Conservation (phyloP, 169 alveolate species). For the Eimeria praecox region DNA sequence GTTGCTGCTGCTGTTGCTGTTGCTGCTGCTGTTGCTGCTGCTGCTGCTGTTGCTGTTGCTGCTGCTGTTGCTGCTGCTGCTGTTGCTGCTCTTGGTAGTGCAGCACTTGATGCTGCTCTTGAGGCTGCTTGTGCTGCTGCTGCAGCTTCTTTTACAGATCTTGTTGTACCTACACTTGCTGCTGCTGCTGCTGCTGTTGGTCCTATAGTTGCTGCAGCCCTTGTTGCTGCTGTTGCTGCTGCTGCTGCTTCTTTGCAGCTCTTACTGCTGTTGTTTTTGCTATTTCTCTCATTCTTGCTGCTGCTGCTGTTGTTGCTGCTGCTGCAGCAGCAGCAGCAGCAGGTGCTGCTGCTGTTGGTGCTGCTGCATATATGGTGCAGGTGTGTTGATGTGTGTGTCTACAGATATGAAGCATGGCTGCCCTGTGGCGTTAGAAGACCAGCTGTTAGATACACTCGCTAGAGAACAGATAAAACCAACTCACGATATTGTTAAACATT, state of each 20-base stretch:
- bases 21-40: no score
- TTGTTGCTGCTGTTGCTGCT: not conserved
- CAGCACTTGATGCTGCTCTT: no score
- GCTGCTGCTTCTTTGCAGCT: not conserved
- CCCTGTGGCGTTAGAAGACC: conserved; percentile 66
- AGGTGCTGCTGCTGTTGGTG: no score
- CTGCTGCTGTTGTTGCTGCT: no score
- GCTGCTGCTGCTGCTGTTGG: not conserved
- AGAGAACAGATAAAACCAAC: conserved; percentile 76
- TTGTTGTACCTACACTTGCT: not conserved
- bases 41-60: no score
- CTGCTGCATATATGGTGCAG: no score
- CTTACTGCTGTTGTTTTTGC: not conserved
- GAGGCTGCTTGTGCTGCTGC: no score
- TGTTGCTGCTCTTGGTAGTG: no score
- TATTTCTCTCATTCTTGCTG: not conserved
- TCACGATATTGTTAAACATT: conserved; percentile 67
- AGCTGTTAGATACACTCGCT: conserved; percentile 71
- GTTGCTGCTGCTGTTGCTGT: no score
- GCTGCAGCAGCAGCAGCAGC: no score
- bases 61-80: no score
- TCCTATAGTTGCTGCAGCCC: not conserved
- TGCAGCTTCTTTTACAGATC: no score
- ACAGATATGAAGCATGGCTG: conserved; percentile 63
- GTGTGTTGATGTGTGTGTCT: not conserved